These are phyloP conservation scores for Prunus fruticosa DNA, from an alignment of 306 rosid genomes.

Conservation along the genomic window DNA sequence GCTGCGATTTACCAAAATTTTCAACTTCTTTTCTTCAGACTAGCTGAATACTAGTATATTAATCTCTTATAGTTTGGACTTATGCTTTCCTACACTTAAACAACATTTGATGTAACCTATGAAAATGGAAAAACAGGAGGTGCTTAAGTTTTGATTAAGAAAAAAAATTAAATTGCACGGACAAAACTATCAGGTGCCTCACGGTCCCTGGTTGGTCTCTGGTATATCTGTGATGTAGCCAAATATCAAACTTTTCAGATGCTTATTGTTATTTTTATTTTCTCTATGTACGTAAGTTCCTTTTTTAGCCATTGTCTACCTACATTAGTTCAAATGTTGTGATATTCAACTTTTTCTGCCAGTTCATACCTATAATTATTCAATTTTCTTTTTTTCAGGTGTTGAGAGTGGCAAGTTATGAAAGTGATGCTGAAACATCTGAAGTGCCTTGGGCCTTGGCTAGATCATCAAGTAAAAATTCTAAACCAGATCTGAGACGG, in stretches of 20 bases:
- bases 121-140: background rate
- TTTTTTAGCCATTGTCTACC: background rate
- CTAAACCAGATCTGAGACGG: slow-evolving; percentile 64
- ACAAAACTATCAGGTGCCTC: background rate
- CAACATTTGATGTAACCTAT: background rate
- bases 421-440: slow-evolving; percentile 71
- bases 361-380: background rate
- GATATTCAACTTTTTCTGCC: slow-evolving; percentile 21
- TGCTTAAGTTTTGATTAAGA: background rate
- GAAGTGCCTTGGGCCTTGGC: slow-evolving; percentile 92
- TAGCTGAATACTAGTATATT: background rate
- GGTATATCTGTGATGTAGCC: background rate
- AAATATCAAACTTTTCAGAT: background rate
- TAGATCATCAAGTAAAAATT: slow-evolving; percentile 55
- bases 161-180: background rate
- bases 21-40: background rate
- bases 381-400: slow-evolving; percentile 39
- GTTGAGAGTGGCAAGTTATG: slow-evolving; percentile 67
- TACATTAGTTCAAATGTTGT: background rate
- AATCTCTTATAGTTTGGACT: background rate
- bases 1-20: background rate
- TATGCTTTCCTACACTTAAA: background rate
- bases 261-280: background rate
- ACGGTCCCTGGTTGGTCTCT: background rate
- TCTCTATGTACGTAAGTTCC: background rate